Conservation (phyloP, 2,329 filamentous ascomycete species). For the Neonectria neomacrospora region DNA sequence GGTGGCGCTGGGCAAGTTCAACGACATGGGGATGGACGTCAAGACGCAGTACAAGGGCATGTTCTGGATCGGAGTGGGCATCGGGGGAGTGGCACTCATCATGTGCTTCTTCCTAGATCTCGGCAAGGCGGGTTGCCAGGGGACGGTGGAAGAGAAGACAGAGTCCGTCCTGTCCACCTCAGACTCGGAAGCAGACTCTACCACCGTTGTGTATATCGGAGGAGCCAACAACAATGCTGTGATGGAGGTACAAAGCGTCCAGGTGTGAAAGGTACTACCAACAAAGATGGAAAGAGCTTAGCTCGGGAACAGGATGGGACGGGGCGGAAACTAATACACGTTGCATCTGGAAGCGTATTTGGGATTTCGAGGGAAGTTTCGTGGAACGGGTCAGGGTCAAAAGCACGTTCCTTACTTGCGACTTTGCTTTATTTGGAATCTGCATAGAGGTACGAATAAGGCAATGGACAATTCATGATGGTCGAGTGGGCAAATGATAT, state of each 20-base stretch:
- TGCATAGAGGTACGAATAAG: too few species aligned
- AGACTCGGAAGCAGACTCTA: slow-evolving; percentile 10
- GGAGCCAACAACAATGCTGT: slow-evolving; percentile 4
- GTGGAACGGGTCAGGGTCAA: not conserved
- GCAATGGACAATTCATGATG: not conserved
- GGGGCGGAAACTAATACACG: not conserved
- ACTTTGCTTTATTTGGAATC: not conserved
- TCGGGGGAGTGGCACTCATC: slow-evolving; percentile 59
- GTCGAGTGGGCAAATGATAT: not conserved
- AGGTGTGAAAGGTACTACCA: not conserved
- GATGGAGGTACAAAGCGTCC: not conserved
- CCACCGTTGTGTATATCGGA: not conserved
- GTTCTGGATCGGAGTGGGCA: slow-evolving; percentile 69
- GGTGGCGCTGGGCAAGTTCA: slow-evolving; percentile 55
- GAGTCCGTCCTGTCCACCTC: slow-evolving; percentile 17
- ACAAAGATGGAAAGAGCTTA: too few species aligned
- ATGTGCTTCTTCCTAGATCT: slow-evolving; percentile 49
- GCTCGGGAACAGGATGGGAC: not conserved
- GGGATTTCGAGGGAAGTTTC: not conserved
- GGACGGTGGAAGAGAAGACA: slow-evolving; percentile 35
- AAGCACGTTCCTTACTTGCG: not conserved
- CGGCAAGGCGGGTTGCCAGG: slow-evolving; percentile 37
- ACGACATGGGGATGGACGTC: slow-evolving; percentile 54
- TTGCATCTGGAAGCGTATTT: not conserved
- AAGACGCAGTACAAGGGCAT: slow-evolving; percentile 66